These are phyloP conservation scores for Vigna reflexopilosa DNA, from an alignment of 306 rosid species.

Conservation along the genomic window DNA sequence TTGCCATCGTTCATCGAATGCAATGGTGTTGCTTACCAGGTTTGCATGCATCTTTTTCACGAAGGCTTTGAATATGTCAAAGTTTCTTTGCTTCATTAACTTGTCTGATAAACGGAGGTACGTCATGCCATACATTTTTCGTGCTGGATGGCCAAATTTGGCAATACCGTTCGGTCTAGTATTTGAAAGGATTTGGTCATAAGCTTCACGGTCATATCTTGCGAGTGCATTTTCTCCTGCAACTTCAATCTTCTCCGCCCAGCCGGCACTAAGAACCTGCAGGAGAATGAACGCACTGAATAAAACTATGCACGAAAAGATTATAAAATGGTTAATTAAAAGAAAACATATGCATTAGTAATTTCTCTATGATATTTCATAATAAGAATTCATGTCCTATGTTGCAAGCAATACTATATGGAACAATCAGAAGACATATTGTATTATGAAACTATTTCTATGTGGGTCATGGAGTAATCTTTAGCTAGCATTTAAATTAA, in stretches of 20 bases:
- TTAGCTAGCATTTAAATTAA: no score
- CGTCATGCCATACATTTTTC: constrained; percentile 75
- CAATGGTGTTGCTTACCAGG: constrained; percentile 55
- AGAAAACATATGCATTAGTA: no score
- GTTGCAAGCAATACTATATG: no score
- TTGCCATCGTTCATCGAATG: not conserved
- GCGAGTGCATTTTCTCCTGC: constrained; percentile 96
- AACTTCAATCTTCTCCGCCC: constrained; percentile 80
- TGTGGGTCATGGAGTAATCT: no score
- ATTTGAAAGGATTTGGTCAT: constrained; percentile 75
- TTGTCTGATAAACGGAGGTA: constrained; percentile 69
- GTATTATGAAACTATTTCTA: no score
- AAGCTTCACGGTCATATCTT: constrained; percentile 65
- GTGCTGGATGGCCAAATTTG: constrained; percentile 59
- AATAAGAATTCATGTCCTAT: no score
- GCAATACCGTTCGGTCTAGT: constrained; percentile 77
- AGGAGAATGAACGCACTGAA: constrained; percentile 1
- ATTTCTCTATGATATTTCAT: no score
- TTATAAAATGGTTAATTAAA: no score
- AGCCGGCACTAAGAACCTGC: constrained; percentile 72
- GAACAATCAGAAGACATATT: no score
- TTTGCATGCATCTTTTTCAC: constrained; percentile 90
- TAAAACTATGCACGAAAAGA: not conserved
- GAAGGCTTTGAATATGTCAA: constrained; percentile 66
- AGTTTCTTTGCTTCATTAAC: constrained; percentile 54